These are phyloP conservation scores for Phtheirospermum japonicum DNA, from an alignment of 257 asterid genomes.

Conservation along the genomic window DNA sequence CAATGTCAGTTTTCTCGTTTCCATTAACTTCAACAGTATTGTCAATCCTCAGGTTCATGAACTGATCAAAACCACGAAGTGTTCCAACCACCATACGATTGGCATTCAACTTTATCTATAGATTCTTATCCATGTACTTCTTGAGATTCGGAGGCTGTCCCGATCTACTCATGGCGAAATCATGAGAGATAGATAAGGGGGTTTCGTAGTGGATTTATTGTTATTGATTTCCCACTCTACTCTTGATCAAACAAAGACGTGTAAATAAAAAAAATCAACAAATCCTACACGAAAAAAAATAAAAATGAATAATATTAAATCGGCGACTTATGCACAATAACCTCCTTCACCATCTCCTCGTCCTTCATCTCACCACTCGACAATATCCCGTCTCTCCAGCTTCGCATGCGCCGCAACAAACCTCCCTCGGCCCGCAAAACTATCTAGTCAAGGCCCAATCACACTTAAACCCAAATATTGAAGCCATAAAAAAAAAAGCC, in stretches of 20 bases:
- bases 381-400: slow-evolving; percentile 52
- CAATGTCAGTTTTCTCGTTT: slow-evolving; percentile 81
- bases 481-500: slow-evolving; percentile 80
- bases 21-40: slow-evolving; percentile 88
- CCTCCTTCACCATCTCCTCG: background rate
- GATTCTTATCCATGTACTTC: no score
- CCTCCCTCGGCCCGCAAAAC: no score
- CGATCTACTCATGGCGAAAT: no score
- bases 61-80: slow-evolving; percentile 91
- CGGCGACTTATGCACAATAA: background rate
- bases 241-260: background rate
- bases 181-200: no score
- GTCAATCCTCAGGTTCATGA: slow-evolving; percentile 85
- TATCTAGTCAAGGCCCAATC: slow-evolving; percentile 51
- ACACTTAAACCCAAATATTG: slow-evolving; percentile 69
- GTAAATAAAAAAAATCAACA: background rate
- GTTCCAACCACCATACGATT: slow-evolving; percentile 81
- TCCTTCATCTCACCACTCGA: slow-evolving; percentile 28
- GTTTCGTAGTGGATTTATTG: no score
- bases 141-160: no score
- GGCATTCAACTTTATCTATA: slow-evolving; percentile 78
- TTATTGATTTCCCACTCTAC: slow-evolving; percentile 28
- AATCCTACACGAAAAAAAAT: no score
- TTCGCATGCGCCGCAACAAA: slow-evolving; percentile 82
- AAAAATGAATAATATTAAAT: no score